Base-by-base conservation (phyloP, 169 alveolate genomes). In the Eimeria necatrix region DNA sequence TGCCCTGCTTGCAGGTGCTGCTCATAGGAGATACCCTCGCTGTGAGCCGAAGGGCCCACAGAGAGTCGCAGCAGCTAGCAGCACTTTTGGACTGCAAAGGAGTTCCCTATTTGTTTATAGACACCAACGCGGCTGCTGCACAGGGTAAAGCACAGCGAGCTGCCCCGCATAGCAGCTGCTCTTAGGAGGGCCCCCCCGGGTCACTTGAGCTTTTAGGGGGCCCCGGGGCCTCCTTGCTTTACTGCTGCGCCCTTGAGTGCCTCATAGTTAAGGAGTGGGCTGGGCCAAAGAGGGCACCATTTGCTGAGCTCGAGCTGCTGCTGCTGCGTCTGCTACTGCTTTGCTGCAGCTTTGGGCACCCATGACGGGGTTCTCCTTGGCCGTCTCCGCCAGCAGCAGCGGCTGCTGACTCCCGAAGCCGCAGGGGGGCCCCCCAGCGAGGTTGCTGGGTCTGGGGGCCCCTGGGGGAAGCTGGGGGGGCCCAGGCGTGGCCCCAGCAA, bases 321-420 rank as follows among this genome's bases (percentile, higher is more conserved):
- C 73, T 61, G 22, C 22, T 20, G 73, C 18, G 74, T 61, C 7
- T 12, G 76, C 6, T 10, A 3, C 76, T 70, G n/a, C 20, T 56
- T 60, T 78, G 87, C 87, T 78, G 87, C 87, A 46, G 87, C 87
- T 14, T 48, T 49, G 68, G 83, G 83, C 10, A 49, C 46, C 56
- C 83, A 71, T 22, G 83, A 71, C 83, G 51, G 0, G 53, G 53
- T 71, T 49, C 83, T 71, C 56, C 53, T 71, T 49, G 56, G 26
- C 56, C 83, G 83, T 26, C 83, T 71, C 3, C n/a, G 83, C 53
- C 9, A 14, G n/a, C 83, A 71, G 52, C 52, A 71, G n/a, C 22
- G 26, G 53, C 24, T 71, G 56, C 56, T 32, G 41, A 32, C 41
- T 32, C 51, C 8, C 80, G 49, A 18, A 41, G 4, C 53, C 83